Evolutionary conservation across 1,284 basidiomycete species (phyloP), one percentile per base, ranked within the genome.

Genomic region (Rhodotorula sp.): DNA sequence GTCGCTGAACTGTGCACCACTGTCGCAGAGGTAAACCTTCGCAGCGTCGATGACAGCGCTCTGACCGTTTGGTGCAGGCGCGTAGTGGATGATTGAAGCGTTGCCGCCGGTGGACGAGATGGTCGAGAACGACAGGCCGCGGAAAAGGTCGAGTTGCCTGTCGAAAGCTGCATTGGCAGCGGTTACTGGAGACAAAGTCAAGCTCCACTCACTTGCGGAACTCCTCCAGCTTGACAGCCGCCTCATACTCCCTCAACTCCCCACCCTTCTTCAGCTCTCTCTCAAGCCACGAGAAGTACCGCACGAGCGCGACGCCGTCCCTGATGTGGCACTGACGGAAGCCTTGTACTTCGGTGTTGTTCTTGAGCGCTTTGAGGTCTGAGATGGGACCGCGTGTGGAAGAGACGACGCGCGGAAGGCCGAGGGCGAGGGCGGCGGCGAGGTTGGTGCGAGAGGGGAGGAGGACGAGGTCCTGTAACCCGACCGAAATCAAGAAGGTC

Each of bases 201-300:
- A n/a, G 28, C 10, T 11, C 13, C 6, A 86, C 89, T 77, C 77
- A 89, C 90, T 86, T 87, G 79, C 95, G 84, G 77, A 87, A 96
- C 69, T 85, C 82, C 81, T 92, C 89, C 58, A 99, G 83, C 77
- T 88, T 83, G 76, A 87, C 86, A 0, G 94, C 90, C 15, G 86
- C 96, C 71, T 92, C 85, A 70, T 87, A 88, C 80, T 99, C 95
- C 59, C 86, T 88, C 70, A 95, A 77, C 73, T 84, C 83, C 0
- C 87, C 89, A 2, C 83, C 82, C 3, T 84, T 80, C n/a, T 67
- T 48, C 22, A 98, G 83, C 74, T 88, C 85, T 73, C 92, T 90
- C 80, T 98, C 93, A 4, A 99, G 84, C 94, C 95, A 99, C 0
- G 93, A 86, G 78, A 98, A 97, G 81, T 95, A 97, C 18, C 80